Percentiles rank a stretch among this genome's conserved stretches.
Evolutionary conservation across 495 filamentous ascomycete species (phyloP).

Genomic region (Aspergillus sclerotioniger): DNA sequence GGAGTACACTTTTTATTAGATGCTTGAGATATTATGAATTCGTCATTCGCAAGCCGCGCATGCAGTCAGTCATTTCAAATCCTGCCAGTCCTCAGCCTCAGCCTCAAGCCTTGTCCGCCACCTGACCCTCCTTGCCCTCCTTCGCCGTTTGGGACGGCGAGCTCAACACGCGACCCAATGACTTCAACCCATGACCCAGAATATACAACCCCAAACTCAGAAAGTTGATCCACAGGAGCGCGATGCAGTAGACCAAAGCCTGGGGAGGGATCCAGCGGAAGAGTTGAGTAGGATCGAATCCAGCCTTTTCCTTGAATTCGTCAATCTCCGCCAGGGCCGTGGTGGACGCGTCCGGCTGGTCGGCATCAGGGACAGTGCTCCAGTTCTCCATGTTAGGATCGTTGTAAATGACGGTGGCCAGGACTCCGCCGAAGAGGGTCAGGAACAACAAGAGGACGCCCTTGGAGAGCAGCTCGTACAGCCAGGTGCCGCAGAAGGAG

Average conservation of each 20-base stretch:
- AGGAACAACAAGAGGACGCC: slow-evolving; percentile 14
- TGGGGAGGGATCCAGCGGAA: slow-evolving; percentile 15
- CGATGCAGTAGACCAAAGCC: slow-evolving; percentile 13
- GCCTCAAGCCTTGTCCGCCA: neutral
- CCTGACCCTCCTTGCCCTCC: neutral
- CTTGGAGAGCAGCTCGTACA: slow-evolving; percentile 18
- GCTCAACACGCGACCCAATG: slow-evolving; percentile 2
- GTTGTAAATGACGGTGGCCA: slow-evolving; percentile 14
- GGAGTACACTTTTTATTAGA: no score
- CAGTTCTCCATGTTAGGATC: slow-evolving; percentile 6
- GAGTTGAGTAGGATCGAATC: slow-evolving; percentile 12
- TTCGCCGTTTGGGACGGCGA: neutral
- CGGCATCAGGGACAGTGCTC: neutral
- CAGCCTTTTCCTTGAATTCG: slow-evolving; percentile 14
- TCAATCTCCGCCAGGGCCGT: slow-evolving; percentile 8
- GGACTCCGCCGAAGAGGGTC: slow-evolving; percentile 17
- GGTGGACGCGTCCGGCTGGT: neutral
- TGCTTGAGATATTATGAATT: no score
- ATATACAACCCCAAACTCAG: slow-evolving; percentile 18
- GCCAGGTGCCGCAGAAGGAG: slow-evolving; percentile 15
- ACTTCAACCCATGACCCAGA: slow-evolving; percentile 16
- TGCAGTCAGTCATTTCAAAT: no score
- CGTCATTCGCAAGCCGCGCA: no score
- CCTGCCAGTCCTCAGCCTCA: no score
- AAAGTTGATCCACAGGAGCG: slow-evolving; percentile 17